Conservation (phyloP, 768 basidiomycete species). For the Sarcodon aspratus region DNA sequence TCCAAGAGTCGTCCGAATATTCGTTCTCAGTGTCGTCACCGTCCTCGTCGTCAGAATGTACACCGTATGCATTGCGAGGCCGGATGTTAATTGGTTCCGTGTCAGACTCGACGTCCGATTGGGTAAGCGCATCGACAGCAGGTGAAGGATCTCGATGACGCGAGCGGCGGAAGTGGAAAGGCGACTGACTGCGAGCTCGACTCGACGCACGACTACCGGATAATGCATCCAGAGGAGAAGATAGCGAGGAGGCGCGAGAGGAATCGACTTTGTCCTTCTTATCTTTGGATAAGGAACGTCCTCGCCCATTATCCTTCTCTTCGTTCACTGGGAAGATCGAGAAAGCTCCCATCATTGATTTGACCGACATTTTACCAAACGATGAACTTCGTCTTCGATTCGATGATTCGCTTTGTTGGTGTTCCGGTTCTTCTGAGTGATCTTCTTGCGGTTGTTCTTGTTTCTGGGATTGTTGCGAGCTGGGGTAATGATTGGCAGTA, state of each 20-base stretch:
- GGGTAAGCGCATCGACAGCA: slow-evolving; percentile 36
- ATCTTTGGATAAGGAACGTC: slow-evolving; percentile 28
- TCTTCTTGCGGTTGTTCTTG: slow-evolving; percentile 6
- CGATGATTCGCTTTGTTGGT: too few species aligned
- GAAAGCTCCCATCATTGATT: slow-evolving; percentile 60
- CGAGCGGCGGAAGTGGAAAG: slow-evolving; percentile 65
- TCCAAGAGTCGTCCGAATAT: slow-evolving; percentile 49
- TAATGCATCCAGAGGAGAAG: slow-evolving; percentile 29
- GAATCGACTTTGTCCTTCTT: slow-evolving; percentile 24
- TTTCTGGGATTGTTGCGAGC: slow-evolving; percentile 8
- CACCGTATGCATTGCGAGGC: slow-evolving; percentile 53
- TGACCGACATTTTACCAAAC: slow-evolving; percentile 54
- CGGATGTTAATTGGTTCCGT: slow-evolving; percentile 32
- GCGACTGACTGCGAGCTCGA: slow-evolving; percentile 69
- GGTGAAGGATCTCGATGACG: slow-evolving; percentile 45
- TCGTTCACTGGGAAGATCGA: slow-evolving; percentile 53
- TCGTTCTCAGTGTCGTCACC: slow-evolving; percentile 30
- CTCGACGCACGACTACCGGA: slow-evolving; percentile 19
- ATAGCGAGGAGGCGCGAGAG: slow-evolving; percentile 23
- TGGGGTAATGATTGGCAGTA: slow-evolving; percentile 2
- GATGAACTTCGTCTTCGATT: slow-evolving; percentile 13
- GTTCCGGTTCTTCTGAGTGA: slow-evolving; percentile 20
- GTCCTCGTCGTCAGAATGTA: slow-evolving; percentile 53
- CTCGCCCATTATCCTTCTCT: slow-evolving; percentile 34
- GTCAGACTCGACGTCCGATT: slow-evolving; percentile 54